Evolutionary conservation across 805 yeast genomes (phyloP), one percentile per base, ranked within the genome.

Genomic region (Crinitomyces ghanaensis): DNA sequence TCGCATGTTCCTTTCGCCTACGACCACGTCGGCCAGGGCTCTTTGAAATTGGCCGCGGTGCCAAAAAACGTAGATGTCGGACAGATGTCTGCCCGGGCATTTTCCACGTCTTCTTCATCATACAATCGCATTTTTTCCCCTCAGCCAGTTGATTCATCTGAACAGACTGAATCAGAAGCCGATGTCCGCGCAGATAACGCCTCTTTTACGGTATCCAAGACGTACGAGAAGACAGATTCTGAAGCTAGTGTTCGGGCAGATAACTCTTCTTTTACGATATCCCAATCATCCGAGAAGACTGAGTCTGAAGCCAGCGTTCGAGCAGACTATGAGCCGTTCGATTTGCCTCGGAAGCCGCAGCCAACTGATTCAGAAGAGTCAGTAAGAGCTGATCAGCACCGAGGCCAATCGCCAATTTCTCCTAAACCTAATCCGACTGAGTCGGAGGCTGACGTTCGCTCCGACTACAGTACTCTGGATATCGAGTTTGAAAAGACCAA

Each of bases 21-120:
- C 40, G 62, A 62, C 21, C 93, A 79, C 56, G 86, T 80, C n/a
- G 93, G 91, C 0, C 50, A 53, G 22, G 93, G 88, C 0, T 66
- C 66, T 27, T 54, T 85, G 36, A 64, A 68, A 40, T 50, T 83
- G 18, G 69, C 86, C 1, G 59, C 61, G 35, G 49, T 77, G 5
- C 84, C 85, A 5, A 57, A 30, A 17, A 21, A 7, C 7, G 15
- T 16, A 9, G 26, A 18, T 15, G 13, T 12, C 3, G 23, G 14
- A 20, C 23, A 20, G 23, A 11, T 20, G 23, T n/a, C n/a, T n/a
- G n/a, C n/a, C n/a, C n/a, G n/a, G n/a, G n/a, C n/a, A n/a, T n/a
- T n/a, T n/a, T n/a, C n/a, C n/a, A n/a, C n/a, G n/a, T n/a, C n/a
- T n/a, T n/a, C n/a, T n/a, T n/a, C n/a, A n/a, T n/a, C n/a, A n/a